Evolutionary conservation across 2,329 filamentous ascomycete species (phyloP).

Genomic region (Achaetomium macrosporum): DNA sequence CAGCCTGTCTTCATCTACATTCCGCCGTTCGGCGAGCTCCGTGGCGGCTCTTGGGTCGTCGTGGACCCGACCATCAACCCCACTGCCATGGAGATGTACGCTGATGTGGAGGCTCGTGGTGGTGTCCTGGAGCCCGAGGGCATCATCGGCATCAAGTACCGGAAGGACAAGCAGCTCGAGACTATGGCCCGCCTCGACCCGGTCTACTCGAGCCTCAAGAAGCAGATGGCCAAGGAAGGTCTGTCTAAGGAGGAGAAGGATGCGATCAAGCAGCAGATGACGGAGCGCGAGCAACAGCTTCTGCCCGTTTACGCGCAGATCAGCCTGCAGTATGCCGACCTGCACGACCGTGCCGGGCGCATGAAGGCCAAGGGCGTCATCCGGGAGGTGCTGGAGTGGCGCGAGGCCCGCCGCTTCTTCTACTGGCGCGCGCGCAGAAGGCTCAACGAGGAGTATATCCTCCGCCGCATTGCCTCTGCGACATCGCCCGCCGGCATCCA

Average conservation of each 20-base stretch:
- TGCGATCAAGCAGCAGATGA: slow-evolving; percentile 78
- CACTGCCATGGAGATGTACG: slow-evolving; percentile 98
- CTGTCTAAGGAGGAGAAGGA: slow-evolving; percentile 69
- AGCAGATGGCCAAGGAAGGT: slow-evolving; percentile 58
- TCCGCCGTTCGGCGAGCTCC: slow-evolving; percentile 89
- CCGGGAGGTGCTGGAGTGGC: slow-evolving; percentile 76
- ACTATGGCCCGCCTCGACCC: slow-evolving; percentile 94
- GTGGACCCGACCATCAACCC: slow-evolving; percentile 98
- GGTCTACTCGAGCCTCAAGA: slow-evolving; percentile 76
- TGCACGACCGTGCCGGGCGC: slow-evolving; percentile 92
- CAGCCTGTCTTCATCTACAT: slow-evolving; percentile 99
- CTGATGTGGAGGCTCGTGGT: slow-evolving; percentile 87
- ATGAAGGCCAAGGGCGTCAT: slow-evolving; percentile 98
- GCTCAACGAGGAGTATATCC: slow-evolving; percentile 94
- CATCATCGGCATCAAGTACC: slow-evolving; percentile 98
- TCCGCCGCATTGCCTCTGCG: slow-evolving; percentile 70
- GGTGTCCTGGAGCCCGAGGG: slow-evolving; percentile 97
- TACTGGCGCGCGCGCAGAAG: slow-evolving; percentile 98
- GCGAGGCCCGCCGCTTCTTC: slow-evolving; percentile 90
- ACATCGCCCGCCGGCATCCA: slow-evolving; percentile 33
- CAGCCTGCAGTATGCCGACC: slow-evolving; percentile 91
- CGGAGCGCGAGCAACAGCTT: slow-evolving; percentile 76
- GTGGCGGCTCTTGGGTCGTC: slow-evolving; percentile 98
- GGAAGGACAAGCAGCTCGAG: slow-evolving; percentile 92
- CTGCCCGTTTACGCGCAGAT: slow-evolving; percentile 93